Base-by-base conservation (phyloP, 2,329 filamentous ascomycete genomes). In the Leptographium galeiforme region DNA sequence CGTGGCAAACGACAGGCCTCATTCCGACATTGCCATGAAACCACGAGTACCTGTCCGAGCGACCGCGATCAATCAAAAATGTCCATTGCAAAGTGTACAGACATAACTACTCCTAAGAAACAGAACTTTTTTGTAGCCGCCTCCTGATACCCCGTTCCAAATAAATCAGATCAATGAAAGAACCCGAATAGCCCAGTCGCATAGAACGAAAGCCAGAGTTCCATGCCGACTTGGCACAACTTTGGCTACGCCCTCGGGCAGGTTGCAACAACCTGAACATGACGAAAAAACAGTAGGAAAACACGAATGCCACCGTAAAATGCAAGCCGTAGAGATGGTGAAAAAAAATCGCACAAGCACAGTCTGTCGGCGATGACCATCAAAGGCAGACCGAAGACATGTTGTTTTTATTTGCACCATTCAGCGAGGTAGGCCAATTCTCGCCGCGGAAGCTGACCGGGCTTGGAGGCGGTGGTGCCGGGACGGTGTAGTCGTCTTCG, bases 401-500 rank as follows among this genome's bases (percentile, higher is more conserved):
- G 41, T 48, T 38, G 25, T 36, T 55, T 25, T 56, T 51, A 18
- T 44, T 56, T 12, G 36, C 46, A 30, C 25, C 34, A 64, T 57
- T 63, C 66, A 53, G 63, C 39, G 66, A 64, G 8, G 19, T 18
- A 52, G 73, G 69, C 77, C 78, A 81, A 63, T 76, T 72, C 54
- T 82, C 77, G 30, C 68, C 65, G 34, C 76, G 73, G 62, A 81
- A 82, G 67, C 76, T 77, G 62, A 84, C 77, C 8, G 81, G 81
- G 59, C 77, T 81, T 13, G 81, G 79, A 19, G 81, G 81, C 13
- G 81, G 81, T 43, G 81, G 77, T 14, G 80, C 79, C n/a, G 81
- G 81, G 19, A 82, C 79, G 36, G 73, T 72, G 68, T 82, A 84
- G 65, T 83, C 79, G 55, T 77, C 69, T 61, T 80, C 75, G 57